Conservation (phyloP, 148 eudicot genomes). For the Agrostemma githago region DNA sequence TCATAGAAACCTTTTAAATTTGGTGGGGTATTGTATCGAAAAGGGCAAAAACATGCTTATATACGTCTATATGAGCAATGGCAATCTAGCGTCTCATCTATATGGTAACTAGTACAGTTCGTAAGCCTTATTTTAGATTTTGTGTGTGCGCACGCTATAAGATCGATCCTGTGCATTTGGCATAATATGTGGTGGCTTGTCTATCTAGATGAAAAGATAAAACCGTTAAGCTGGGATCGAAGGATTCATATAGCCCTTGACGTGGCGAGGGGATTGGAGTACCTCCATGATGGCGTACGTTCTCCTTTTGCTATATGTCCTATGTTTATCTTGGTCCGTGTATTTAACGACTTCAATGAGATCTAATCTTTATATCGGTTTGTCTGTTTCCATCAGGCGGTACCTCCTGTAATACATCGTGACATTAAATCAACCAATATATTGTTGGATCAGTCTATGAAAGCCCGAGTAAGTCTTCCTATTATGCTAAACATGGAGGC, state of each 20-base stretch:
- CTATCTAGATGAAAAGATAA: conserved; percentile 59
- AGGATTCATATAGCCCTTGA: conserved; percentile 83
- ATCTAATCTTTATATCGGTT: neutral
- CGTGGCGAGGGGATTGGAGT: conserved; percentile 90
- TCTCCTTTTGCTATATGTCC: neutral
- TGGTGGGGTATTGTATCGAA: conserved; percentile 94
- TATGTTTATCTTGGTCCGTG: neutral
- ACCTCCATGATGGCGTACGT: conserved; percentile 95
- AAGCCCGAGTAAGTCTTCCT: conserved; percentile 65
- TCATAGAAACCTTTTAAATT: conserved; percentile 93
- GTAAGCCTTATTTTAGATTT: neutral
- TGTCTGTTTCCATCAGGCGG: conserved; percentile 48
- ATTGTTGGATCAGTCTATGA: conserved; percentile 95
- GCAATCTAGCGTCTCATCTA: conserved; percentile 84
- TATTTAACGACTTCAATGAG: neutral
- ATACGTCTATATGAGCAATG: conserved; percentile 86
- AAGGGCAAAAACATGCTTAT: conserved; percentile 87
- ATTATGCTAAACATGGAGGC: neutral
- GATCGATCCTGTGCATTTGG: too few species aligned
- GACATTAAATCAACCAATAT: conserved; percentile 97
- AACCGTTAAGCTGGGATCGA: conserved; percentile 67
- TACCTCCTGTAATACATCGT: conserved; percentile 91
- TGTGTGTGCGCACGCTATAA: too few species aligned
- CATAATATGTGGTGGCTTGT: neutral
- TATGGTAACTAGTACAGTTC: conserved; percentile 57